Base-by-base conservation (phyloP, 2,329 filamentous ascomycete genomes). In the Fusarium sp. region DNA sequence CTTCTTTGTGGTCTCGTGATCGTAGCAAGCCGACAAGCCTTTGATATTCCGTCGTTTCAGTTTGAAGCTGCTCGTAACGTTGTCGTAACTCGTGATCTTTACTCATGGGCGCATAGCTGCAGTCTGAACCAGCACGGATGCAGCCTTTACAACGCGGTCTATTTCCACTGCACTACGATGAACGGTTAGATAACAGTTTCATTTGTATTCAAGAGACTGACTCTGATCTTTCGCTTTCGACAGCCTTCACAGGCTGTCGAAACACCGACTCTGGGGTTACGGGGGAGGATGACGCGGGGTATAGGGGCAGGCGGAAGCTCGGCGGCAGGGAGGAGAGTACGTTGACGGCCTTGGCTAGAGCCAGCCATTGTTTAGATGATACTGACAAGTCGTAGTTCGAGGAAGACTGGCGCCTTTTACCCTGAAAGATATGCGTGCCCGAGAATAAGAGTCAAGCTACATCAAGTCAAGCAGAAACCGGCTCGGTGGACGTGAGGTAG, bases 181-280 rank as follows among this genome's bases (percentile, higher is more conserved):
- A 14, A 6, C 0, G 2, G 14, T 61, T 4, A 71, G 55, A 47
- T 31, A 14, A 2, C 9, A 11, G 12, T 3, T 6, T 15, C 3
- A 20, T 1, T 0, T 2, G 24, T 4, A 15, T 8, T 5, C 3
- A 5, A 35, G 11, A 6, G 30, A 24, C 20, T 7, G 22, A 66
- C 66, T 12, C 68, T 36, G 7, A 16, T 28, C 8, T 67, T 71
- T 12, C 68, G 45, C 12, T 26, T 71, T 18, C 55, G 39, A 9
- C 68, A 71, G 20, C 7, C 48, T 4, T 71, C 66, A 12, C 68
- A 70, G 1, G 68, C 68, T 9, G 48, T 1, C 5, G 55, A 54
- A 20, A 71, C 67, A 2, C 67, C 61, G 1, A 45, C 24, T 33
- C 61, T 58, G 12, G 50, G n/a, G 6, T 45, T 45, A 1, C 50